Evolutionary conservation across 2,329 filamentous ascomycete genomes (phyloP), one percentile per base, ranked within the genome.

Genomic region (Fusarium anguioides): DNA sequence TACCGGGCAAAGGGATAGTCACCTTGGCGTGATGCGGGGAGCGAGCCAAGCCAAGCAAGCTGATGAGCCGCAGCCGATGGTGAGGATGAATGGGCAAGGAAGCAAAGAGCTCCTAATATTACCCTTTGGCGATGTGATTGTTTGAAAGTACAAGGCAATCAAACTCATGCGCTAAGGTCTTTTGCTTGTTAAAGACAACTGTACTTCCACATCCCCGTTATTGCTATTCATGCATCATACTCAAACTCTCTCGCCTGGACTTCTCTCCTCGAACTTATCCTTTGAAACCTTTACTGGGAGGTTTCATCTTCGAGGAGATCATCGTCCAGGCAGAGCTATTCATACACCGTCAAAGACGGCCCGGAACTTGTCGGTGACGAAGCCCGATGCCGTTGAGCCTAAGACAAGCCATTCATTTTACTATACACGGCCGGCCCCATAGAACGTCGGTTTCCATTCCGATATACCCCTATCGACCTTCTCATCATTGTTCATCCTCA

Each of bases 311-410:
- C 41, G 40, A 51, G 36, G 31, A 69, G 53, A 68, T 58, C 29
- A 35, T 40, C 41, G 23, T 37, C 51, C 37, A 59, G 51, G 41
- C 39, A 44, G 31, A 46, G 21, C 20, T 48, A 50, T 65, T 45
- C 41, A 46, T 41, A 37, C 27, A 50, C 49, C 26, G 21, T 35
- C 47, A 44, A 47, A 42, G 31, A 58, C 18, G 37, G 20, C 42
- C 57, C 64, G 41, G 33, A 42, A 20, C 29, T 51, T 53, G 23
- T 68, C 60, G 53, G 55, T 33, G 29, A 44, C n/a, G 20, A 39
- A 48, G 29, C 44, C 60, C 54, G 56, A 69, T 69, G 60, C 56
- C 47, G 45, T 58, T 52, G 65, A 62, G 50, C 37, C 51, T 51
- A 44, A 63, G 36, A 62, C 48, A 48, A 44, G 45, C 60, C 33